phyloP scores from a whole-genome alignment of 1,284 basidiomycete species.

The Trichosporon asahii region DNA sequence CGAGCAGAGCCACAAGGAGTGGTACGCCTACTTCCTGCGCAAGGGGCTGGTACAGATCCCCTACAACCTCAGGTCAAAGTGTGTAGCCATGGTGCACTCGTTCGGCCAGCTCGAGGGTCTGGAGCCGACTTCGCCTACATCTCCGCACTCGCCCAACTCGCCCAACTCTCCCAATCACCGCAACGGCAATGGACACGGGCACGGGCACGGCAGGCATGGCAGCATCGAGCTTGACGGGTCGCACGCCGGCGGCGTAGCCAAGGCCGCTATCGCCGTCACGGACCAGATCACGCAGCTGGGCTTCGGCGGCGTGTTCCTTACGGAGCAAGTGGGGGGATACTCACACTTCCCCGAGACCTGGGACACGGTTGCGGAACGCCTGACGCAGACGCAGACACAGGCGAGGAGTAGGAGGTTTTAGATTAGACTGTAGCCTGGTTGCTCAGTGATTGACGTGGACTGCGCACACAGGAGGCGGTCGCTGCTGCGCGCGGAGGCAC shows the following conservation, averaged over 20 bases:
- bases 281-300: constrained; percentile 10
- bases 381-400: not conserved
- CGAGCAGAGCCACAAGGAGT: constrained; percentile 12
- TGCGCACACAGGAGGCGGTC: not conserved
- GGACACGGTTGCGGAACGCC: not conserved
- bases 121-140: not conserved
- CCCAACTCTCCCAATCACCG: not conserved
- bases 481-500: not conserved
- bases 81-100: constrained; percentile 16
- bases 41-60: constrained; percentile 14
- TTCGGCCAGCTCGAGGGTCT: not conserved
- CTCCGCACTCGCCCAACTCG: too few species aligned
- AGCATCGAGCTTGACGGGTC: not conserved
- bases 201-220: not conserved
- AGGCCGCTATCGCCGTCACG: not conserved
- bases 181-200: not conserved
- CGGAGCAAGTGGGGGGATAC: constrained; percentile 15
- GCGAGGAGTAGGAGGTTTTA: not conserved
- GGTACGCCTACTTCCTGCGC: constrained; percentile 6
- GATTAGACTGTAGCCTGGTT: too few species aligned
- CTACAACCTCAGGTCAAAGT: not conserved
- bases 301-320: constrained; percentile 13
- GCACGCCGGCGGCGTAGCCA: not conserved
- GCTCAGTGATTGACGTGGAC: not conserved
- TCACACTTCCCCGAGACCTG: constrained; percentile 10